A percentile compares a stretch with the other conserved stretches of the same genome.
These are phyloP conservation scores for Babjeviella inositovora DNA, from an alignment of 805 yeast genomes.

Conservation along the genomic window DNA sequence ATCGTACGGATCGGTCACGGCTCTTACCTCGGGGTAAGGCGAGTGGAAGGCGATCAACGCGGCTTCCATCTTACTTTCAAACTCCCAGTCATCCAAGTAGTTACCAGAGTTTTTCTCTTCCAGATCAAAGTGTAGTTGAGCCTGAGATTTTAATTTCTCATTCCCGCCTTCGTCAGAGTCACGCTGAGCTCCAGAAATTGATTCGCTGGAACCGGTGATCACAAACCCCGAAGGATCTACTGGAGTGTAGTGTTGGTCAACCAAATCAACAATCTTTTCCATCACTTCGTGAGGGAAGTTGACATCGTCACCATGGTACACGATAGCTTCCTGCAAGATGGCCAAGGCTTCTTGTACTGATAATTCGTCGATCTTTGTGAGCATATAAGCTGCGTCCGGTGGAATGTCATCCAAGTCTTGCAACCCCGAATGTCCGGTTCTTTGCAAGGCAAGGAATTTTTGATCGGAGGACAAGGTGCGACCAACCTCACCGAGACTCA, in stretches of 20 bases:
- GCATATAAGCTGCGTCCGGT: conserved; percentile 10
- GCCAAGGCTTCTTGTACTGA: conserved; percentile 11
- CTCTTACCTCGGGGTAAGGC: conserved; percentile 22
- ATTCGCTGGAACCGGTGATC: conserved; percentile 10
- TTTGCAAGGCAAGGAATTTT: conserved; percentile 10
- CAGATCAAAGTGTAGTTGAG: conserved; percentile 2
- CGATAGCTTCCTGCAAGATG: conserved; percentile 9
- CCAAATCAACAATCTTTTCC: conserved; percentile 6
- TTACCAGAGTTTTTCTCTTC: conserved; percentile 16
- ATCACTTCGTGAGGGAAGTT: conserved; percentile 11
- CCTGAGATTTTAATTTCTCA: conserved; percentile 1
- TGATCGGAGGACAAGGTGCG: conserved; percentile 9
- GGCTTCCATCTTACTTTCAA: conserved; percentile 22
- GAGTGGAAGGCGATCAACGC: conserved; percentile 18
- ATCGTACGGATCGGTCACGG: conserved; percentile 19
- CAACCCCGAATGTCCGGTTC: conserved; percentile 11
- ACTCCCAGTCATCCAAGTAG: conserved; percentile 15
- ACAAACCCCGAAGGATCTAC: conserved; percentile 13
- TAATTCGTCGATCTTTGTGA: conserved; percentile 10
- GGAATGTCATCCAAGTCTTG: conserved; percentile 14
- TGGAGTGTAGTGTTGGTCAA: conserved; percentile 14
- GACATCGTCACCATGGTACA: conserved; percentile 11
- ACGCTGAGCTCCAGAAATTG: conserved; percentile 3
- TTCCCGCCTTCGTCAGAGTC: conserved; percentile 1
- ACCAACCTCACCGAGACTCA: conserved; percentile 11